Percentiles rank a stretch among this genome's conserved stretches.
Conservation (phyloP, 192 early-diverging fungal genomes). For the Mortierella hygrophila region DNA sequence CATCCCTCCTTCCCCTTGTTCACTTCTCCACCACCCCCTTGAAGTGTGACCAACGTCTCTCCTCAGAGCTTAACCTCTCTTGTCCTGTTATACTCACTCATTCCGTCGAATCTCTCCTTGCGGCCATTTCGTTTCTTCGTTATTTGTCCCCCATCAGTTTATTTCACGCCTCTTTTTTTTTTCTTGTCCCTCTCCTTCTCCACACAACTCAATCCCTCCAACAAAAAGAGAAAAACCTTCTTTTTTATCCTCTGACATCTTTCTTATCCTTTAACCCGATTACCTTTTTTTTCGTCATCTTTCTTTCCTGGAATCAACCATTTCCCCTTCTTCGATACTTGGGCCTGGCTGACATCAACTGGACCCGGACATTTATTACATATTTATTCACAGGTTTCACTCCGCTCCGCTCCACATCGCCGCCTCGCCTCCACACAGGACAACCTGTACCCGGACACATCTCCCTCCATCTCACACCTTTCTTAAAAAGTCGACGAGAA, state of each 20-base stretch:
- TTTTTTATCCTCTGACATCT: background rate
- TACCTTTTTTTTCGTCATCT: background rate
- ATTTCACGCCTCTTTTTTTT: background rate
- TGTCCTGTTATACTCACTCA: background rate
- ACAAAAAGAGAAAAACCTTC: background rate
- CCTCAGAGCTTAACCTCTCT: background rate
- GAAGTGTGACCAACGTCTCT: background rate
- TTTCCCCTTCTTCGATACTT: too few relatives aligned
- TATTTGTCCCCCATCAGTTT: background rate
- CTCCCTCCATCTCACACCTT: background rate
- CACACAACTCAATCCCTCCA: background rate
- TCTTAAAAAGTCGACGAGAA: background rate
- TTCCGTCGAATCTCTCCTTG: background rate
- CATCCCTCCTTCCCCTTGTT: background rate
- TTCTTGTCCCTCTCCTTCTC: background rate
- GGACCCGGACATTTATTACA: background rate
- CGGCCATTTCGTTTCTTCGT: conserved; percentile 2
- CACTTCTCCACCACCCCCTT: background rate
- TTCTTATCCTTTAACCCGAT: background rate
- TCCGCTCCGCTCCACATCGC: conserved; percentile 10
- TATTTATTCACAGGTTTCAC: conserved; percentile 7
- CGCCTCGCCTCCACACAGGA: background rate
- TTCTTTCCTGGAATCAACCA: background rate
- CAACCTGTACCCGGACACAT: background rate
- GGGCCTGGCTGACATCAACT: too few relatives aligned